A percentile compares a stretch with the other conserved stretches of the same genome.
Conservation (phyloP, 805 yeast genomes). For the Lachancea lanzarotensis region DNA sequence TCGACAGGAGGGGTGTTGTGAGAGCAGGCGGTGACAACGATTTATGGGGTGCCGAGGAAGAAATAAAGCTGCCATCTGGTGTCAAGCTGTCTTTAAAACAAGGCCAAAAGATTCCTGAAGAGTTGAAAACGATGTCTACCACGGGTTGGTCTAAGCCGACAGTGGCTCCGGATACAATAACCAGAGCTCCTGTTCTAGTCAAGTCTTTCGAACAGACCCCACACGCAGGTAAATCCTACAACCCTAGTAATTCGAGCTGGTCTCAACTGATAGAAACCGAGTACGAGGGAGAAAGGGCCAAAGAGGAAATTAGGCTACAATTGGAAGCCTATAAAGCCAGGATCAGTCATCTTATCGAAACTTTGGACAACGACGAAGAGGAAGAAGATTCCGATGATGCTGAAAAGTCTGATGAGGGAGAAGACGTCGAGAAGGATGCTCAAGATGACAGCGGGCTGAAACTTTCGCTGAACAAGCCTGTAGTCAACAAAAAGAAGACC, state of each 20-base stretch:
- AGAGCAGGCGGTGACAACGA: conserved; percentile 46
- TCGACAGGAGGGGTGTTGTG: conserved; percentile 55
- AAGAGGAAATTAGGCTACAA: conserved; percentile 56
- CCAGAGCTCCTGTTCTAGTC: conserved; percentile 46
- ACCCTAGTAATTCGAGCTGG: conserved; percentile 86
- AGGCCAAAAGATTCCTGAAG: conserved; percentile 33
- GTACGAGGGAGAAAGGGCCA: conserved; percentile 54
- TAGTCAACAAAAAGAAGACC: conserved; percentile 64
- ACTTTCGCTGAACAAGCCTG: conserved; percentile 69
- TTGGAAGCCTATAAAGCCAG: conserved; percentile 57
- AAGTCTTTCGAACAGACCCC: conserved; percentile 49
- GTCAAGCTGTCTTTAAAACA: conserved; percentile 20
- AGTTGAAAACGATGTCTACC: conserved; percentile 35
- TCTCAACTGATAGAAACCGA: conserved; percentile 60
- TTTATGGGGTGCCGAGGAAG: conserved; percentile 51
- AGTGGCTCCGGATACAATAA: conserved; percentile 48
- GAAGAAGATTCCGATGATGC: conserved; percentile 26
- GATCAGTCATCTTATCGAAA: conserved; percentile 59
- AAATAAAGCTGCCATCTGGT: conserved; percentile 26
- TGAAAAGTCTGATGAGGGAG: conserved; percentile 38
- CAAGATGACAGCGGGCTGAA: conserved; percentile 32
- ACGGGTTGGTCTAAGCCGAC: conserved; percentile 48
- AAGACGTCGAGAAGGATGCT: conserved; percentile 33
- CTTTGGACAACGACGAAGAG: conserved; percentile 54
- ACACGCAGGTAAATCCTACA: conserved; percentile 82